Base-by-base conservation (phyloP, 1,139 yeast species). In the Protomyces lactucae-debilis region DNA sequence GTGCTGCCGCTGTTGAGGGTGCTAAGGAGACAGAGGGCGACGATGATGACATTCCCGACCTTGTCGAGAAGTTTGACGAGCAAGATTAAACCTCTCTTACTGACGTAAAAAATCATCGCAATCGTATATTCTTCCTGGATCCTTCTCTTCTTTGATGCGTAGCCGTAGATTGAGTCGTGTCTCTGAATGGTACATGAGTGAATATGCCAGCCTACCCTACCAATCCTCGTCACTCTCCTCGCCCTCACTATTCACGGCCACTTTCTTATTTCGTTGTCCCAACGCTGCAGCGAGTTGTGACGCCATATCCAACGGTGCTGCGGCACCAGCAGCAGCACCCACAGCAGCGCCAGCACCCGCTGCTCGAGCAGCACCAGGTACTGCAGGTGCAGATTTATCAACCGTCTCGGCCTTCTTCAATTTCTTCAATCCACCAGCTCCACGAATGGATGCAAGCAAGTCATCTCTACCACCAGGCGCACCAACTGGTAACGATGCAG, bases 331-430 rank as follows among this genome's bases (percentile, higher is more conserved):
- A 21, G 53, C 64, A 25, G 36, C 54, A 14, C 23, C 48, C 48
- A 43, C 12, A 14, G 36, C 54, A 8, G 57, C 57, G 9, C 59
- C 54, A 9, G 64, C 57, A 9, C 54, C 60, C 16, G 52, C 55
- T n/a, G 52, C 52, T 16, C 40, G 16, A 10, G 55, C 59, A n/a
- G 25, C 53, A 16, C 64, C 64, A 14, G 64, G 59, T 14, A 54
- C 36, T 8, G 52, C 57, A 12, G 59, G 59, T 16, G 28, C 54
- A 36, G 59, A 54, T 36, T 60, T 60, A 28, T 87, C 92, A 0
- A 90, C 76, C 75, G 91, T 92, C 74, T 93, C 97, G 3, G 87
- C 87, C 73, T 86, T 88, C 68, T 80, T 84, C 69, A 92, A 80
- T 2, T 83, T 73, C 0, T 86, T 86, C 12, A 91, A 61, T 61